Evolutionary conservation across 2,329 filamentous ascomycete genomes (phyloP).

Genomic region (Hypocrella siamensis): DNA sequence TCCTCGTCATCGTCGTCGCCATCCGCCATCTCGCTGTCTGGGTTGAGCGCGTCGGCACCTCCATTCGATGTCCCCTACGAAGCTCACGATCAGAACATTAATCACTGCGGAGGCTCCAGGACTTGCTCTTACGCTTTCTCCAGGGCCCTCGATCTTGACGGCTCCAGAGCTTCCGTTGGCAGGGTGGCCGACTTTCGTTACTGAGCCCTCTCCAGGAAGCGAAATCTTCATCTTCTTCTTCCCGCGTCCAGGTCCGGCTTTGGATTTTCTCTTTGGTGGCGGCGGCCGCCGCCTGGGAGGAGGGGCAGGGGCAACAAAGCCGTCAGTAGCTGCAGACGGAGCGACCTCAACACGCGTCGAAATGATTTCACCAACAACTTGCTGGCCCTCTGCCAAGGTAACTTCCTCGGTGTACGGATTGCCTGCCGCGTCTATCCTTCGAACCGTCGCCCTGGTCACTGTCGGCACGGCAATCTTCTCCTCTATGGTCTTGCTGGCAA

Average conservation of each 20-base stretch:
- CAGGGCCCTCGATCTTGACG: constrained; percentile 20
- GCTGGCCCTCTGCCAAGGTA: constrained; percentile 63
- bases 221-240: constrained; percentile 59
- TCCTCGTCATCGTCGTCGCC: constrained; percentile 29
- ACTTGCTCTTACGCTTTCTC: constrained; percentile 20
- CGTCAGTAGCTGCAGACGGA: constrained; percentile 42
- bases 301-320: constrained; percentile 24
- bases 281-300: constrained; percentile 47
- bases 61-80: constrained; percentile 24
- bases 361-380: constrained; percentile 68
- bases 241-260: constrained; percentile 59
- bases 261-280: constrained; percentile 67
- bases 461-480: constrained; percentile 32
- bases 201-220: constrained; percentile 18
- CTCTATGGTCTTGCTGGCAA: constrained; percentile 35
- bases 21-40: constrained; percentile 39
- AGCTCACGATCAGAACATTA: not conserved
- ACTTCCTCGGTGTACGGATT: constrained; percentile 76
- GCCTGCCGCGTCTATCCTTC: constrained; percentile 60
- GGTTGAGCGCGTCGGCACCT: constrained; percentile 26
- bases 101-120: not conserved
- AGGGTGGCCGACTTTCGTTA: constrained; percentile 13
- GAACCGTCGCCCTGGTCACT: constrained; percentile 65
- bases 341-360: constrained; percentile 39
- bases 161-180: constrained; percentile 20